These are phyloP conservation scores for Ramaria sp. DNA, from an alignment of 768 basidiomycete species.

Conservation along the genomic window DNA sequence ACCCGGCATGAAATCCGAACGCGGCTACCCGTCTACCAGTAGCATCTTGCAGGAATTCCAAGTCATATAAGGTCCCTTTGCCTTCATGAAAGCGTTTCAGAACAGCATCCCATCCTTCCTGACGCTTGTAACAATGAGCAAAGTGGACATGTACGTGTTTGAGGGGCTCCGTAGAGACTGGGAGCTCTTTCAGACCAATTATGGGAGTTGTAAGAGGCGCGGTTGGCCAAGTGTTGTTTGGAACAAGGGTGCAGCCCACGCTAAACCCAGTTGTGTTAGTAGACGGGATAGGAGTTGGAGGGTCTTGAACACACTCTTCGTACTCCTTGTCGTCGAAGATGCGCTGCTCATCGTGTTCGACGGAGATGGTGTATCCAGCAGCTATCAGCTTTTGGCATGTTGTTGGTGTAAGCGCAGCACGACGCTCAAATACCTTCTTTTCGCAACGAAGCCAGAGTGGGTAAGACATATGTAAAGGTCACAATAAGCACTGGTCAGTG, in stretches of 20 bases:
- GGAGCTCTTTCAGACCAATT: conserved; percentile 95
- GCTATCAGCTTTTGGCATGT: conserved; percentile 83
- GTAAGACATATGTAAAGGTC: conserved; percentile 8
- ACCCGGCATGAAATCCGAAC: conserved; percentile 97
- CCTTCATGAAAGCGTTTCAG: conserved; percentile 80
- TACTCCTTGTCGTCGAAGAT: conserved; percentile 93
- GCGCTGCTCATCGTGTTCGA: conserved; percentile 88
- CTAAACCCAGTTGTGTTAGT: conserved; percentile 31
- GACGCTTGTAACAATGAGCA: conserved; percentile 94
- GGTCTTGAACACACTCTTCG: conserved; percentile 56
- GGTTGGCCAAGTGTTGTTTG: conserved; percentile 79
- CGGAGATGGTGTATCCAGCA: conserved; percentile 80
- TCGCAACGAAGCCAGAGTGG: conserved; percentile 93
- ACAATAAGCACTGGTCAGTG: not conserved
- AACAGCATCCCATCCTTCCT: conserved; percentile 84
- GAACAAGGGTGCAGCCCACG: conserved; percentile 81
- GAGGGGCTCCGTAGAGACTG: conserved; percentile 68
- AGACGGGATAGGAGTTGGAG: not conserved
- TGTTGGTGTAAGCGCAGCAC: conserved; percentile 86
- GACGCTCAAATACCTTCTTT: conserved; percentile 89
- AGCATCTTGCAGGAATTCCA: conserved; percentile 88
- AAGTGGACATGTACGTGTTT: conserved; percentile 96
- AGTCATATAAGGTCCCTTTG: conserved; percentile 80
- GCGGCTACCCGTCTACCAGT: conserved; percentile 88
- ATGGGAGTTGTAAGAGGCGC: conserved; percentile 71